phyloP scores from a whole-genome alignment of 1,284 basidiomycete species.

The Boletus sp. region DNA sequence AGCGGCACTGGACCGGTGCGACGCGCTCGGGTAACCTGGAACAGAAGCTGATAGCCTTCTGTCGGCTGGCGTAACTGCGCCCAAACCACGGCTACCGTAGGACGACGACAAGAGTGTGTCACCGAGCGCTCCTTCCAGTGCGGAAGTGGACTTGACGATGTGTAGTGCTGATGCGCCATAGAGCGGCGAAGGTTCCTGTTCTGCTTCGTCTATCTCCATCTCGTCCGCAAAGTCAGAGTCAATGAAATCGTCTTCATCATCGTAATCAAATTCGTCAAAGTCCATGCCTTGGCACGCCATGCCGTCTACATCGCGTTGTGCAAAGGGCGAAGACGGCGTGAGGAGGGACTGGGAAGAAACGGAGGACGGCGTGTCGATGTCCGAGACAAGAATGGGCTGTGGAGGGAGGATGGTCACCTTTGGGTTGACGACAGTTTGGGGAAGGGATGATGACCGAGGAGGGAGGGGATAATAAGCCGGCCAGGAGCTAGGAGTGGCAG shows the following conservation, averaged over 20 bases:
- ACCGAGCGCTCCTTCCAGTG: conserved; percentile 38
- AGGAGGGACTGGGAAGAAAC: conserved; percentile 37
- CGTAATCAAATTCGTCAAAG: conserved; percentile 38
- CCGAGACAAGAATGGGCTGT: conserved; percentile 29
- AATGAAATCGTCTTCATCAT: conserved; percentile 39
- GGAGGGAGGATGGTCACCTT: conserved; percentile 34
- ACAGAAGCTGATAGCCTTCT: conserved; percentile 38
- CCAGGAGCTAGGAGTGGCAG: conserved; percentile 27
- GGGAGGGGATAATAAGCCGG: conserved; percentile 22
- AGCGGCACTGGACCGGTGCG: conserved; percentile 19
- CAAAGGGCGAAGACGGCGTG: conserved; percentile 38
- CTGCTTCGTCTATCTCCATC: conserved; percentile 35
- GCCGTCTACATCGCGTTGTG: conserved; percentile 19
- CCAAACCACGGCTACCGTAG: conserved; percentile 10
- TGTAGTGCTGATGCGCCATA: conserved; percentile 32
- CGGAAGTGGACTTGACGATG: conserved; percentile 36
- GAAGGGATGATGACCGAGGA: conserved; percentile 21
- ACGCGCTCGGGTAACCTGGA: conserved; percentile 34
- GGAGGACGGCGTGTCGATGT: conserved; percentile 38
- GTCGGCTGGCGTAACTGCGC: conserved; percentile 24
- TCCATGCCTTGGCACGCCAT: conserved; percentile 29
- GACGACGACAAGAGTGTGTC: conserved; percentile 24
- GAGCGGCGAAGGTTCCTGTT: conserved; percentile 18
- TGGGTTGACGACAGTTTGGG: conserved; percentile 31
- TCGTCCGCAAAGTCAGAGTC: conserved; percentile 39